These are phyloP conservation scores for Penicillium atrosanguineum DNA, from an alignment of 495 filamentous ascomycete genomes.

Conservation along the genomic window DNA sequence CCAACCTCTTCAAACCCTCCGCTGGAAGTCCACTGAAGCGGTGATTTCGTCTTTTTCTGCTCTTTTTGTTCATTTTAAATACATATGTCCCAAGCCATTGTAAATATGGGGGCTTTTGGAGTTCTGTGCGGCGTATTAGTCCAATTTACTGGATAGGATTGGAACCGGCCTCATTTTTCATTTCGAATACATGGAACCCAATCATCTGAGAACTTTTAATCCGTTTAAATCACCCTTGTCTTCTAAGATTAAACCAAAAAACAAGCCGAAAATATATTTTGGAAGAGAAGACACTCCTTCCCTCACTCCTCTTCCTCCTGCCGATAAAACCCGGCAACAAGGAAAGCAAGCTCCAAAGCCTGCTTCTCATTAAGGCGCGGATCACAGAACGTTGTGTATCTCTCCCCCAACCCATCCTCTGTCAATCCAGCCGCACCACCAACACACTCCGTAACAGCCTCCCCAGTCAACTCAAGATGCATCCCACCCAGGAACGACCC, in stretches of 20 bases:
- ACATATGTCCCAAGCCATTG: slow-evolving; percentile 10
- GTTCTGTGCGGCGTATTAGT: slow-evolving; percentile 1
- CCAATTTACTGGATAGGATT: neutral
- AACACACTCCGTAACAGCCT: slow-evolving; percentile 93
- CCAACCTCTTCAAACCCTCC: slow-evolving; percentile 75
- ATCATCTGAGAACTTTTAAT: neutral
- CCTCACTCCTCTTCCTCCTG: slow-evolving; percentile 30
- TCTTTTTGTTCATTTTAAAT: slow-evolving; percentile 7
- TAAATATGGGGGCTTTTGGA: slow-evolving; percentile 20
- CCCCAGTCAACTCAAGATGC: slow-evolving; percentile 91
- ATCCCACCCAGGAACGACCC: slow-evolving; percentile 87
- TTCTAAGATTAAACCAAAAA: neutral
- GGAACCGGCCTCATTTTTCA: neutral
- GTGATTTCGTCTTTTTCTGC: slow-evolving; percentile 9
- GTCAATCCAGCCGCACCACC: slow-evolving; percentile 85
- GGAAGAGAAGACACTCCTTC: neutral
- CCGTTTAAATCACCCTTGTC: neutral
- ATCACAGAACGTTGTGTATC: slow-evolving; percentile 95
- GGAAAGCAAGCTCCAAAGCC: slow-evolving; percentile 88
- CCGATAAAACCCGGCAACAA: slow-evolving; percentile 83
- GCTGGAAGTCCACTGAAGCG: slow-evolving; percentile 66
- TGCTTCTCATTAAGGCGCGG: slow-evolving; percentile 96
- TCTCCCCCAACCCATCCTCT: slow-evolving; percentile 80
- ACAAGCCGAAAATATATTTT: neutral
- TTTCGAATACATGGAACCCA: neutral